These are phyloP conservation scores for Brassica cretica DNA, from an alignment of 345 rosid genomes.

Conservation along the genomic window DNA sequence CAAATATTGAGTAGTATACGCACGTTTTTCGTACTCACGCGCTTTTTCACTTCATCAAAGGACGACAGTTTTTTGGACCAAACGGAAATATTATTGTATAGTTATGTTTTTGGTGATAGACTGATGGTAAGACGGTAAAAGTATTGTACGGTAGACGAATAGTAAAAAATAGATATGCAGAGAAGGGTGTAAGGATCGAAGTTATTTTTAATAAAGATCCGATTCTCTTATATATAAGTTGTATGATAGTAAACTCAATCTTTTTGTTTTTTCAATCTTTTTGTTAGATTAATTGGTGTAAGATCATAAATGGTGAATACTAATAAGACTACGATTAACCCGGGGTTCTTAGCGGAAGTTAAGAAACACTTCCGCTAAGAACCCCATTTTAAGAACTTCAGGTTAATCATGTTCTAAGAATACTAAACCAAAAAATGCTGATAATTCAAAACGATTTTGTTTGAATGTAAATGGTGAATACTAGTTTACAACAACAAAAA, in stretches of 20 bases:
- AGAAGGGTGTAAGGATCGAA: neutral
- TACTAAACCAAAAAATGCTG: conserved; percentile 3
- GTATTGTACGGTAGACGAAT: neutral
- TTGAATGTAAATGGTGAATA: neutral
- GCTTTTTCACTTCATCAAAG: neutral
- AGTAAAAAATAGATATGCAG: neutral
- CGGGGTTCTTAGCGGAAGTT: no score
- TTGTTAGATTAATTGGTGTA: neutral
- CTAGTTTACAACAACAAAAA: no score
- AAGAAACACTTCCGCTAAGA: no score
- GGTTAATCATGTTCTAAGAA: no score
- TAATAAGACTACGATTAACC: no score
- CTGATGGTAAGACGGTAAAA: neutral
- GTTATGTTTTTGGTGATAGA: neutral
- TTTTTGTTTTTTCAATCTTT: neutral
- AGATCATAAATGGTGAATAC: neutral
- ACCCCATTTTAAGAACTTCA: no score
- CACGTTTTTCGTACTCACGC: neutral
- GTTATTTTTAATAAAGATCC: neutral
- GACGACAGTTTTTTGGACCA: neutral
- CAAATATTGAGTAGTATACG: neutral
- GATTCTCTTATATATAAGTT: neutral
- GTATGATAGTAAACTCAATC: neutral
- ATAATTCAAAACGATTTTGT: conserved; percentile 5
- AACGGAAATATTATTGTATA: neutral